phyloP scores from a whole-genome alignment of 495 filamentous ascomycete genomes.

The Pseudoneurospora amorphoporcata region DNA sequence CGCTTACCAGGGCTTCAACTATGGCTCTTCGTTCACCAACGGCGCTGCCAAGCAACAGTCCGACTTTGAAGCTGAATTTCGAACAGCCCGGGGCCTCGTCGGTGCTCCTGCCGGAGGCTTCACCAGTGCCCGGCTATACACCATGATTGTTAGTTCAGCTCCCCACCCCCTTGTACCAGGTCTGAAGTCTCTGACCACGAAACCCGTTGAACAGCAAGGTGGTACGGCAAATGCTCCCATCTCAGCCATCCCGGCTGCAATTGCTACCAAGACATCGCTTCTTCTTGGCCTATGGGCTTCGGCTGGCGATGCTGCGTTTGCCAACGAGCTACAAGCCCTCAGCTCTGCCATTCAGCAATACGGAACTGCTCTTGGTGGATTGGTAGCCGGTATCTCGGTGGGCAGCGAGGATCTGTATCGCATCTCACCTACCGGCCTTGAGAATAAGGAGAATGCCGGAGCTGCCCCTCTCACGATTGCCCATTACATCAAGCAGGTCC shows the following conservation, averaged over 20 bases:
- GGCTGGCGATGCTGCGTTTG: slow-evolving; percentile 49
- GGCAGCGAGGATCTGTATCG: slow-evolving; percentile 89
- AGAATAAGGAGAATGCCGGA: slow-evolving; percentile 35
- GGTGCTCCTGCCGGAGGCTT: slow-evolving; percentile 54
- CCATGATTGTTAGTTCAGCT: slow-evolving; percentile 30
- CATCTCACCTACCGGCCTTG: slow-evolving; percentile 46
- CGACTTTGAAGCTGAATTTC: slow-evolving; percentile 64
- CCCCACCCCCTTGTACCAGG: background rate
- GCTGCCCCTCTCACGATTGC: slow-evolving; percentile 48
- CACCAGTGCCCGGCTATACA: slow-evolving; percentile 54
- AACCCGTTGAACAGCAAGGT: slow-evolving; percentile 24
- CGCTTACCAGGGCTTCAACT: slow-evolving; percentile 69
- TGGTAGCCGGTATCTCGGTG: slow-evolving; percentile 79
- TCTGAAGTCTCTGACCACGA: background rate
- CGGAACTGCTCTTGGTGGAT: slow-evolving; percentile 47
- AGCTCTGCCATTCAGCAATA: slow-evolving; percentile 51
- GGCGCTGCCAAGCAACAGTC: slow-evolving; percentile 50
- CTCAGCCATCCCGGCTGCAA: slow-evolving; percentile 67
- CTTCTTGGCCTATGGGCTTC: slow-evolving; percentile 75
- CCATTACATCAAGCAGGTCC: slow-evolving; percentile 56
- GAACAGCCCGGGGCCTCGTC: slow-evolving; percentile 54
- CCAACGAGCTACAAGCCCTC: slow-evolving; percentile 61
- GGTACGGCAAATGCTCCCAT: slow-evolving; percentile 49
- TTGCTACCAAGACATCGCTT: slow-evolving; percentile 57
- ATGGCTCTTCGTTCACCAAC: slow-evolving; percentile 54